Evolutionary conservation across 176 grass and related monocot species (phyloP), one percentile per base, ranked within the genome.

Genomic region (Olyra latifolia): DNA sequence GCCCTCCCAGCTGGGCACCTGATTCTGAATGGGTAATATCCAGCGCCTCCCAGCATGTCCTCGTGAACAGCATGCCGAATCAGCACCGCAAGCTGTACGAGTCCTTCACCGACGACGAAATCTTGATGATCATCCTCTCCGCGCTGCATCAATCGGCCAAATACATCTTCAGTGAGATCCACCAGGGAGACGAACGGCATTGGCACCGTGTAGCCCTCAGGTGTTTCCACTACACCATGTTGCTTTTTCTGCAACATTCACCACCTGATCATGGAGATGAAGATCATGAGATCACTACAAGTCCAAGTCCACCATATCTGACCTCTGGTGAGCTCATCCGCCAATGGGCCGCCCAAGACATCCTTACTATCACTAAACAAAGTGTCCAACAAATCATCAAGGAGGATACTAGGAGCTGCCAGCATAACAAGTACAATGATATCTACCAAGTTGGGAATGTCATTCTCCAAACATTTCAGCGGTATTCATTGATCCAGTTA

Each of bases 71-170:
- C 32, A 2, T 0, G 32, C n/a, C n/a, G 25, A 61, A 14, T 6
- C 20, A 57, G 4, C 1, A 35, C 2, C 32, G 5, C 32, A 0
- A 0, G 0, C 0, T 7, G 7, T 0, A 23, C 2, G 0, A 0
- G 0, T 40, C 20, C 11, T 19, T 61, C 7, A 1, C 0, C 5
- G 25, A 45, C 5, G 40, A 68, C 0, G 4, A 80, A 0, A 25
- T 69, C 24, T 1, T 81, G 30, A 28, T 43, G 1, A 50, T 81
- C 7, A 81, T 9, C 3, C 8, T 75, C 0, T 7, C 4, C 3
- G 62, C 85, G 2, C 17, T 87, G 5, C 7, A 13, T 3, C 62
- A 53, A 50, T 57, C 71, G 3, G 71, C 85, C 3, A 67, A 53
- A 11, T 7, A 52, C 44, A 76, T 87, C 38, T 42, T 23, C 17